Evolutionary conservation across 2,329 filamentous ascomycete genomes (phyloP).

Genomic region (Trichoderma atroviride): DNA sequence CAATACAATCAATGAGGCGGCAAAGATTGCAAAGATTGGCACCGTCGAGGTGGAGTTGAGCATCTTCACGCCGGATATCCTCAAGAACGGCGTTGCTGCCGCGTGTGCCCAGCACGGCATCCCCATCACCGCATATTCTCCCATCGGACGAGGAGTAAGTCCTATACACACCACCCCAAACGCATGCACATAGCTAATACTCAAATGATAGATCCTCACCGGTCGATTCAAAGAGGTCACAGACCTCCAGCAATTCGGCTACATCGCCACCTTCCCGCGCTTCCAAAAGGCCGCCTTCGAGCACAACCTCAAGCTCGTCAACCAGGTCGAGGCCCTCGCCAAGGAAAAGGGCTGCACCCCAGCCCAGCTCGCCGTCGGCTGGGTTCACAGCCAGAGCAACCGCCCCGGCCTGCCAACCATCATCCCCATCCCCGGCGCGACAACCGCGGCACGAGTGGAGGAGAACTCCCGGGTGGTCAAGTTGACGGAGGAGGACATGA

Average conservation of each 20-base stretch:
- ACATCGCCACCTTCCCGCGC: conserved; percentile 49
- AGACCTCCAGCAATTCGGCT: conserved; percentile 32
- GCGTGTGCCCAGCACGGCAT: conserved; percentile 66
- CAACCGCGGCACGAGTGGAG: conserved; percentile 56
- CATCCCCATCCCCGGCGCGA: conserved; percentile 69
- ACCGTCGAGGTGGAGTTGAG: conserved; percentile 59
- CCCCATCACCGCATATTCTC: conserved; percentile 68
- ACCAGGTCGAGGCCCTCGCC: conserved; percentile 60
- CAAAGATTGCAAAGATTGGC: conserved; percentile 47
- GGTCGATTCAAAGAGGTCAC: conserved; percentile 34
- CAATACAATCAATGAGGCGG: conserved; percentile 52
- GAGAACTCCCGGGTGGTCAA: conserved; percentile 60
- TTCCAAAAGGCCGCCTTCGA: conserved; percentile 66
- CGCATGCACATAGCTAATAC: conserved; percentile 17
- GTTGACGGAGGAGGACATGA: conserved; percentile 55
- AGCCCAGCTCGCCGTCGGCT: conserved; percentile 68
- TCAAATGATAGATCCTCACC: conserved; percentile 36
- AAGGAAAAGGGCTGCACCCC: conserved; percentile 61
- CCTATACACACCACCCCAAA: no score
- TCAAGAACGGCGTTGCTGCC: conserved; percentile 54
- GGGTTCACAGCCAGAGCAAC: conserved; percentile 56
- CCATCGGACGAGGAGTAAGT: conserved; percentile 37
- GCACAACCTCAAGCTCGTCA: conserved; percentile 64
- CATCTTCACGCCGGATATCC: conserved; percentile 51
- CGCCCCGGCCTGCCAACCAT: conserved; percentile 58